phyloP scores from a whole-genome alignment of 148 eudicot genomes.

The Camellia granthamiana region DNA sequence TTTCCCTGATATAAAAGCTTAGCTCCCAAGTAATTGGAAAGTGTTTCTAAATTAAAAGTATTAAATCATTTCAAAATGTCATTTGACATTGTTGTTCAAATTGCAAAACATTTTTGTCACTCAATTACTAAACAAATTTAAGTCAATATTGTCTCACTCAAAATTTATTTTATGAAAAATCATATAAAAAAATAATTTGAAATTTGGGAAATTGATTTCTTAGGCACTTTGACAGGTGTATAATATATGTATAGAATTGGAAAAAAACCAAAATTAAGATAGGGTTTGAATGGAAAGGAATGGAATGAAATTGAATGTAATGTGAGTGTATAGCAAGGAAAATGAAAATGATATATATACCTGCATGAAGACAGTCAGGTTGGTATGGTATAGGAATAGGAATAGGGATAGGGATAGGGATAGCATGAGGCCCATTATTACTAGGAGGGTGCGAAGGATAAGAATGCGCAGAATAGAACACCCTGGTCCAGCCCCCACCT shows the following conservation, averaged over 20 bases:
- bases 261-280: constrained; percentile 6
- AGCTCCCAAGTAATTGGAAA: constrained; percentile 15
- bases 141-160: too few relatives aligned
- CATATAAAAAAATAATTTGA: too few relatives aligned
- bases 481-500: constrained; percentile 22
- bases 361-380: constrained; percentile 46
- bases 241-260: constrained; percentile 1
- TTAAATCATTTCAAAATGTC: too few relatives aligned
- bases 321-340: background rate
- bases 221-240: constrained; percentile 19
- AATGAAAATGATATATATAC: constrained; percentile 19
- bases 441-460: constrained; percentile 22
- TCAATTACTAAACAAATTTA: too few relatives aligned
- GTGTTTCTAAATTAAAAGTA: constrained; percentile 3
- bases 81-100: too few relatives aligned
- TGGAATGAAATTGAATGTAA: background rate
- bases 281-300: background rate
- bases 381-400: constrained; percentile 30
- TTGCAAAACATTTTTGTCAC: too few relatives aligned
- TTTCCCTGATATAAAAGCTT: background rate
- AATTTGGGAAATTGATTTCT: background rate
- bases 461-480: constrained; percentile 29
- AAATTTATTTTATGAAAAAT: too few relatives aligned
- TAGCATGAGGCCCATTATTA: constrained; percentile 7
- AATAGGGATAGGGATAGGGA: too few relatives aligned